A percentile compares a stretch with the other conserved stretches of the same genome.
Conservation (phyloP, 164 flowering plant genomes). For the Euptelea pleiosperma region DNA sequence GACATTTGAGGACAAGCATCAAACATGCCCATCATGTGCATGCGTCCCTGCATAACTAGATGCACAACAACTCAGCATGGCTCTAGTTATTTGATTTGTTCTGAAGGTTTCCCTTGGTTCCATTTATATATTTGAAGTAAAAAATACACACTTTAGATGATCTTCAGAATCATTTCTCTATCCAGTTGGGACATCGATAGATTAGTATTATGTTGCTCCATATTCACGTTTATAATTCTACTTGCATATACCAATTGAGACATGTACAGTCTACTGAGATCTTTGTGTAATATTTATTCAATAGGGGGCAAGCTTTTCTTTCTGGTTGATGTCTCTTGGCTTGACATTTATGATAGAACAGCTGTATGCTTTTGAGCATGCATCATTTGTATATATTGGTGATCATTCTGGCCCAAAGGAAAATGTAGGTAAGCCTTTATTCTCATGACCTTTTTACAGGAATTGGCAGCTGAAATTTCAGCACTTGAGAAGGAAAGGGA, state of each 20-base stretch:
- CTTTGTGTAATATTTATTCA: not conserved
- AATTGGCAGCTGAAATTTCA: constrained; percentile 51
- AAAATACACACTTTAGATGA: no score
- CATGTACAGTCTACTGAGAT: not conserved
- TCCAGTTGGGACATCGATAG: not conserved
- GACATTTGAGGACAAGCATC: no score
- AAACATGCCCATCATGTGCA: not conserved
- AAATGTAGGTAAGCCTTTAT: constrained; percentile 3
- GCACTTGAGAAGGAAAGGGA: constrained; percentile 56
- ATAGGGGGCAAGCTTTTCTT: not conserved
- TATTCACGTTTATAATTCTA: not conserved
- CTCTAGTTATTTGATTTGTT: no score
- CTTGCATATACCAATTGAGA: not conserved
- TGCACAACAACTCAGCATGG: no score
- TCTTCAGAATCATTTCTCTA: not conserved
- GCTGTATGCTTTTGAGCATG: not conserved
- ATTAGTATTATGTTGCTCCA: not conserved
- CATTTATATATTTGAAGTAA: not conserved
- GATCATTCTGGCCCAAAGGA: not conserved
- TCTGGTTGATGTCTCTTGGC: not conserved
- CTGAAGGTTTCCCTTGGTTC: not conserved
- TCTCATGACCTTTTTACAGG: constrained; percentile 46
- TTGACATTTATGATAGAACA: not conserved
- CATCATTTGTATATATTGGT: not conserved
- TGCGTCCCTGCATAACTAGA: not conserved